A percentile compares a stretch with the other conserved stretches of the same genome.
phyloP scores from a whole-genome alignment of 2,329 filamentous ascomycete species.

The Sphaerostilbella broomeana region DNA sequence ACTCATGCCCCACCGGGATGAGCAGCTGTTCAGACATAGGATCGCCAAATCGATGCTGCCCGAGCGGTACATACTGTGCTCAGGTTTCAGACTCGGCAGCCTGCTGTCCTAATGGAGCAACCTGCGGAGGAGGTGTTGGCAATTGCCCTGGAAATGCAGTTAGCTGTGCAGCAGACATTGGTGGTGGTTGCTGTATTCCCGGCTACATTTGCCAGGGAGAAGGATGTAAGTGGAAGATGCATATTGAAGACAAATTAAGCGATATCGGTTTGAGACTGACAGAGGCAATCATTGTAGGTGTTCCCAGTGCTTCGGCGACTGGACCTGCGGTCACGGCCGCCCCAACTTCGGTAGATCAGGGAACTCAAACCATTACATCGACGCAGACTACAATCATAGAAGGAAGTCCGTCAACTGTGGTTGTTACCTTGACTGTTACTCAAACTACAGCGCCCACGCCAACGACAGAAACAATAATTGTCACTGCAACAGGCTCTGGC shows the following conservation, averaged over 20 bases:
- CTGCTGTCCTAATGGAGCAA: constrained; percentile 62
- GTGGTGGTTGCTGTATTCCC: constrained; percentile 70
- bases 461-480: constrained; percentile 31
- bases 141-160: constrained; percentile 56
- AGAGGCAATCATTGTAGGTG: constrained; percentile 18
- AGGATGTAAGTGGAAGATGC: constrained; percentile 53
- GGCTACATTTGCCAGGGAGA: constrained; percentile 63
- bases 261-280: neutral
- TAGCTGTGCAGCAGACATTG: constrained; percentile 56
- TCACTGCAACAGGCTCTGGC: constrained; percentile 32
- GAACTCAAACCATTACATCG: constrained; percentile 30
- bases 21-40: constrained; percentile 57
- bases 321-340: constrained; percentile 13
- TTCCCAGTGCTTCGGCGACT: constrained; percentile 28
- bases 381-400: constrained; percentile 33
- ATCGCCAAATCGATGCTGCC: constrained; percentile 67
- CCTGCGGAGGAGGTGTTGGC: constrained; percentile 57
- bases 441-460: constrained; percentile 30
- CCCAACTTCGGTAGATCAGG: constrained; percentile 12
- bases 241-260: too few relatives aligned
- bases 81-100: constrained; percentile 57
- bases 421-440: constrained; percentile 36
- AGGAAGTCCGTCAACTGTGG: constrained; percentile 33
- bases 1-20: constrained; percentile 63
- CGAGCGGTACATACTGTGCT: constrained; percentile 59